These are phyloP conservation scores for Perkinsus marinus DNA, from an alignment of 169 alveolate species.

Conservation along the genomic window DNA sequence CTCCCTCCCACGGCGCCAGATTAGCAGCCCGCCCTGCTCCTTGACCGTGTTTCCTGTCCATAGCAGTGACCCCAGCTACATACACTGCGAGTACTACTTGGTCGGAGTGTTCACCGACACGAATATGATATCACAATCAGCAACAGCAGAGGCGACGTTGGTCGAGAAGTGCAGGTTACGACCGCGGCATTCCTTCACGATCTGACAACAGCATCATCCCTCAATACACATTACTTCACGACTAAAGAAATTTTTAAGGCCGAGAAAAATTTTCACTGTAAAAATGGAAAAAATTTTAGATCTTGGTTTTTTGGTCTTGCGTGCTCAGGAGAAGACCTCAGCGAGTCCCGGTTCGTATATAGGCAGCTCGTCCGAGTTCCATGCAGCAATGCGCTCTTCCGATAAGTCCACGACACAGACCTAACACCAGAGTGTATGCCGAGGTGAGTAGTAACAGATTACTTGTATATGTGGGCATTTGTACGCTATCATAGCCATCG, in stretches of 20 bases:
- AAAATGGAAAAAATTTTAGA: no score
- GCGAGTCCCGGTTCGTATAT: slow-evolving; percentile 61
- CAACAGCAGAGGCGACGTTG: slow-evolving; percentile 46
- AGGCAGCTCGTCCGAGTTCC: slow-evolving; percentile 58
- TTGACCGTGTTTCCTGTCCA: slow-evolving; percentile 11
- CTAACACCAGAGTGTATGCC: background rate
- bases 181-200: slow-evolving; percentile 26
- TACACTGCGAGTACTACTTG: slow-evolving; percentile 11
- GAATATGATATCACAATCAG: slow-evolving; percentile 60
- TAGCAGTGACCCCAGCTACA: background rate
- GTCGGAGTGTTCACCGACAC: slow-evolving; percentile 78
- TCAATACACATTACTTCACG: background rate
- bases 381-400: slow-evolving; percentile 41
- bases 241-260: no score
- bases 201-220: background rate
- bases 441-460: no score
- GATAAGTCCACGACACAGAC: slow-evolving; percentile 56
- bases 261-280: no score
- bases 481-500: slow-evolving; percentile 69
- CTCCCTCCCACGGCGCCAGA: slow-evolving; percentile 38
- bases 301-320: no score
- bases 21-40: slow-evolving; percentile 50
- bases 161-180: slow-evolving; percentile 57
- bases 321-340: slow-evolving; percentile 5
- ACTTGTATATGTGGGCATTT: slow-evolving; percentile 44